phyloP scores from a whole-genome alignment of 768 basidiomycete genomes.

The Kondoa malvinella region DNA sequence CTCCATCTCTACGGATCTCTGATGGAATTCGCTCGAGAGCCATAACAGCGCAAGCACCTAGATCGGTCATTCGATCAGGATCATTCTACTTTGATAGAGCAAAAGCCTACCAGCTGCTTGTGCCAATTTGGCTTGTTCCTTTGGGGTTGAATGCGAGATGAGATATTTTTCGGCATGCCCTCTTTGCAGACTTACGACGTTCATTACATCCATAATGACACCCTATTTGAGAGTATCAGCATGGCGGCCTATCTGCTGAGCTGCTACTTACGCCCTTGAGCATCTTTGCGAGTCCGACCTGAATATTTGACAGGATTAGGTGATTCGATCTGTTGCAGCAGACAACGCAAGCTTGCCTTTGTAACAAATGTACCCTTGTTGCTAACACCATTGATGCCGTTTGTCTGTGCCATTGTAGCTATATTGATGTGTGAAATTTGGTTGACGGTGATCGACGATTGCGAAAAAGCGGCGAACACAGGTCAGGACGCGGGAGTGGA shows the following conservation, averaged over 20 bases:
- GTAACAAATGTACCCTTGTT: conserved; percentile 53
- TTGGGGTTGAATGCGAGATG: conserved; percentile 14
- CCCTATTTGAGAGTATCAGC: background rate
- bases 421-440: background rate
- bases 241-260: background rate
- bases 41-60: conserved; percentile 87
- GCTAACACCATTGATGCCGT: conserved; percentile 31
- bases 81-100: too few species aligned
- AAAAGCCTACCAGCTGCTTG: conserved; percentile 54
- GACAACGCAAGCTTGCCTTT: conserved; percentile 9
- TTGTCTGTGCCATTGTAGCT: conserved; percentile 10
- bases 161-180: background rate
- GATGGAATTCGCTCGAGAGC: conserved; percentile 46
- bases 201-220: conserved; percentile 76
- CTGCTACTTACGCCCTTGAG: conserved; percentile 73
- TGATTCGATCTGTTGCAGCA: conserved; percentile 15
- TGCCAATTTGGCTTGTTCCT: conserved; percentile 68
- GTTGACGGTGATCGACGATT: background rate
- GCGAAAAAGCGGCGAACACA: too few species aligned
- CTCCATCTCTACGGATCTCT: conserved; percentile 77
- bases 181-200: conserved; percentile 48
- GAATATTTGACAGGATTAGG: conserved; percentile 11
- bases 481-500: too few species aligned
- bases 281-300: conserved; percentile 62
- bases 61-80: background rate